phyloP scores from a whole-genome alignment of 2,329 filamentous ascomycete species.

The Lachnellula occidentalis region DNA sequence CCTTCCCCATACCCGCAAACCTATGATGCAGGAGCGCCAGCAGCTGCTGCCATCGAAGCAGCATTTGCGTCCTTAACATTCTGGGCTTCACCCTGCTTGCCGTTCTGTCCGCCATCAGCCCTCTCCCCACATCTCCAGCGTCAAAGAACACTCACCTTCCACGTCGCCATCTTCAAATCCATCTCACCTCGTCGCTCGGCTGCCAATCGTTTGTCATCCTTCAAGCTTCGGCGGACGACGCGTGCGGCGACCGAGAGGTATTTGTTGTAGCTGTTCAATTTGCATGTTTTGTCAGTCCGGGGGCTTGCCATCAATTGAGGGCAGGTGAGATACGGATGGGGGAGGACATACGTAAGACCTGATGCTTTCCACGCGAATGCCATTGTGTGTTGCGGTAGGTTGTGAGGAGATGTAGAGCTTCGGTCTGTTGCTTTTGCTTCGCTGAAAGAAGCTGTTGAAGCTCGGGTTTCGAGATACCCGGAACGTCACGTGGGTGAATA shows the following conservation, averaged over 20 bases:
- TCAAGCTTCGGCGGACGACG: slow-evolving; percentile 91
- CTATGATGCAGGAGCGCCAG: slow-evolving; percentile 19
- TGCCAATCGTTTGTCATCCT: slow-evolving; percentile 83
- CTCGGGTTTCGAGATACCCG: slow-evolving; percentile 7
- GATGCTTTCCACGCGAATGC: slow-evolving; percentile 97
- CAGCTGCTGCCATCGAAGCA: slow-evolving; percentile 29
- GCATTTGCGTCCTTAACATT: slow-evolving; percentile 57
- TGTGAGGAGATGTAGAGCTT: slow-evolving; percentile 17
- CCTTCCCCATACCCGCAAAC: slow-evolving; percentile 1
- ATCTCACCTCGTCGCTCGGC: slow-evolving; percentile 88
- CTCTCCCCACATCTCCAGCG: slow-evolving; percentile 10
- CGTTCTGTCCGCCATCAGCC: slow-evolving; percentile 58
- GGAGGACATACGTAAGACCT: slow-evolving; percentile 58
- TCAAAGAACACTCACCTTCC: slow-evolving; percentile 65
- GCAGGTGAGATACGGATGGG: neutral
- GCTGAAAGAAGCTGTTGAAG: slow-evolving; percentile 9
- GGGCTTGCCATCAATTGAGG: slow-evolving; percentile 6
- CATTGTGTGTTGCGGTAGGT: slow-evolving; percentile 49
- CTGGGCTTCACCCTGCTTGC: slow-evolving; percentile 88
- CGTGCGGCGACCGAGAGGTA: slow-evolving; percentile 94
- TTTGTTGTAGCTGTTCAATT: slow-evolving; percentile 86
- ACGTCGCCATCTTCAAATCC: slow-evolving; percentile 88
- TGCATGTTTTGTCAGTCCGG: slow-evolving; percentile 28
- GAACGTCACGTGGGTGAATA: neutral
- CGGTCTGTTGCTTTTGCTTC: slow-evolving; percentile 13